Conservation (phyloP, 169 alveolate species). For the Eimeria maxima region DNA sequence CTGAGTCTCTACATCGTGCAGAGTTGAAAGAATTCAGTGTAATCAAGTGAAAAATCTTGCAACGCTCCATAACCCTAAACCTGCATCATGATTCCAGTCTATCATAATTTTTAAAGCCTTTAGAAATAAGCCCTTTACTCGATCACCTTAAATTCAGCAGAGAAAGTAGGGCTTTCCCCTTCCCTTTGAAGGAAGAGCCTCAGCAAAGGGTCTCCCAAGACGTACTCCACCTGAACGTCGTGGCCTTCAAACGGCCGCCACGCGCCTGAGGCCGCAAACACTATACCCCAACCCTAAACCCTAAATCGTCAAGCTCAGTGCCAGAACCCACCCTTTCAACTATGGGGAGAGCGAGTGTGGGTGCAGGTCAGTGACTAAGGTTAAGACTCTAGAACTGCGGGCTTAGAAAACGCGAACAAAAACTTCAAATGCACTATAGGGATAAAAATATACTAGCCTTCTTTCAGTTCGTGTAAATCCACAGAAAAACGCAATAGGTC, state of each 20-base stretch:
- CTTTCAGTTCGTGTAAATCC: slow-evolving; percentile 69
- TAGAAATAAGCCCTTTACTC: neutral
- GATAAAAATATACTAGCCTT: neutral
- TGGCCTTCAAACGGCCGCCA: slow-evolving; percentile 78
- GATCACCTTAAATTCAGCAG: slow-evolving; percentile 36
- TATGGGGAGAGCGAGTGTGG: neutral
- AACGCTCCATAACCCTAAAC: neutral
- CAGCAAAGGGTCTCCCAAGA: slow-evolving; percentile 72
- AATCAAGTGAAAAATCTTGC: neutral
- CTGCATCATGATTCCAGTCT: too few relatives aligned
- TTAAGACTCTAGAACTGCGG: neutral
- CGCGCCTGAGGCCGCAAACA: slow-evolving; percentile 24
- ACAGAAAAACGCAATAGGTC: slow-evolving; percentile 68
- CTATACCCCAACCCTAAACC: neutral
- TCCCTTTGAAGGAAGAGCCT: slow-evolving; percentile 64
- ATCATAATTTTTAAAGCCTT: neutral
- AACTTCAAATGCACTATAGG: too few relatives aligned
- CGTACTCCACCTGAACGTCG: slow-evolving; percentile 77
- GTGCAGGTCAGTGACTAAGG: neutral
- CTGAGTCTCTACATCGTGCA: neutral
- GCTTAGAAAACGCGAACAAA: neutral
- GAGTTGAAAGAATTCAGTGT: neutral
- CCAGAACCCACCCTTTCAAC: neutral
- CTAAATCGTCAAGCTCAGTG: neutral
- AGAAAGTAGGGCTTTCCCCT: slow-evolving; percentile 74